A percentile compares a stretch with the other conserved stretches of the same genome.
phyloP scores from a whole-genome alignment of 2,329 filamentous ascomycete species.

The Aspergillus sp. region DNA sequence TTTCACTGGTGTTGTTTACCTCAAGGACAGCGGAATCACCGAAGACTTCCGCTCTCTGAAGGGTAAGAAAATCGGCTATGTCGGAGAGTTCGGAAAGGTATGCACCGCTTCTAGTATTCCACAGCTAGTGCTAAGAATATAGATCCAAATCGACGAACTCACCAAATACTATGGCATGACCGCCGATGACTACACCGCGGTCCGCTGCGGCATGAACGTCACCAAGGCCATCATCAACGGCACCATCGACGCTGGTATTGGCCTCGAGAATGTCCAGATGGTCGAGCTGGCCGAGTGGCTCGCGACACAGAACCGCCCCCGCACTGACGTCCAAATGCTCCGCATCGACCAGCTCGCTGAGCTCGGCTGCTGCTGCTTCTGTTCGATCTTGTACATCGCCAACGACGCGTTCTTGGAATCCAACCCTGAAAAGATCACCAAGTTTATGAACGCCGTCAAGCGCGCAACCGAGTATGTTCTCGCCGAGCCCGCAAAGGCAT shows the following conservation, averaged over 20 bases:
- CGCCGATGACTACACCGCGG: slow-evolving; percentile 70
- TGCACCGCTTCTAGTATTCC: not conserved
- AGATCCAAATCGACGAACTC: slow-evolving; percentile 80
- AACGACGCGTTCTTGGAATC: slow-evolving; percentile 69
- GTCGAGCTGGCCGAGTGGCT: slow-evolving; percentile 80
- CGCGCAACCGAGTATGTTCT: slow-evolving; percentile 72
- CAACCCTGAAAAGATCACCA: slow-evolving; percentile 64
- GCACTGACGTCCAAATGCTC: slow-evolving; percentile 73
- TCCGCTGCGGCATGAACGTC: slow-evolving; percentile 80
- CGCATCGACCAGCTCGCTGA: slow-evolving; percentile 78
- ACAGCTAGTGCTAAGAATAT: not conserved
- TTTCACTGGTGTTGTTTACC: slow-evolving; percentile 76
- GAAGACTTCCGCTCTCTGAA: slow-evolving; percentile 72
- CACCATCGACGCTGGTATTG: slow-evolving; percentile 72
- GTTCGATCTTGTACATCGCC: slow-evolving; percentile 76
- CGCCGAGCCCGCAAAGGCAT: slow-evolving; percentile 61
- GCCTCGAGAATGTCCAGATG: slow-evolving; percentile 81
- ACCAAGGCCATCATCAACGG: slow-evolving; percentile 73
- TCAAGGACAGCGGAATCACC: slow-evolving; percentile 73
- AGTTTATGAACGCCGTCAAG: slow-evolving; percentile 73
- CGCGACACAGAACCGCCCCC: slow-evolving; percentile 59
- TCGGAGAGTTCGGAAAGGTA: slow-evolving; percentile 74
- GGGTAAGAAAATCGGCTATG: slow-evolving; percentile 76
- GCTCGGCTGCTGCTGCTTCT: slow-evolving; percentile 82
- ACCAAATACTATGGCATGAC: slow-evolving; percentile 76